Evolutionary conservation across 1,284 basidiomycete genomes (phyloP), one percentile per base, ranked within the genome.

Genomic region (Irpex sp.): DNA sequence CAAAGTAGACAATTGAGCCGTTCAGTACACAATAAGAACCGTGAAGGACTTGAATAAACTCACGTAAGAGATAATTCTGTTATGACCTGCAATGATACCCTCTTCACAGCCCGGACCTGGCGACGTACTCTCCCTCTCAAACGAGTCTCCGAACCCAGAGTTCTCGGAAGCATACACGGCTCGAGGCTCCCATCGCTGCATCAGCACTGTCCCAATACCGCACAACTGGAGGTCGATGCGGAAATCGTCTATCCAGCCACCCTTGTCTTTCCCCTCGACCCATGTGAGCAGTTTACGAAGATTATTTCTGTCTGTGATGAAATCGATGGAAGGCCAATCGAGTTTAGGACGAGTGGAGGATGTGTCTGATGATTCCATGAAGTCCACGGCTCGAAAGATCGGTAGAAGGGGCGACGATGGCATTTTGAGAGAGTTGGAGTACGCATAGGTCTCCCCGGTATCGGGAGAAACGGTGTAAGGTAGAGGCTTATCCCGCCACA

Each of bases 281-380:
- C 83, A 87, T 18, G 82, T 72, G 16, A 82, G 64, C 5, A 87
- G 74, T 68, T 85, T 86, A 12, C 84, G 75, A 33, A 87, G 73
- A 16, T 75, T 76, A 66, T 86, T 86, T 4, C 85, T 75, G 67
- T 86, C 83, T 0, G 83, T 83, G 58, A 87, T 73, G 60, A 86
- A 72, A 67, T 87, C 84, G 48, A 83, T 68, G 0, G 71, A 63
- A 4, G 74, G 58, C 80, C 84, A 84, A 61, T 82, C 76, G 56
- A 85, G 36, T 51, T 58, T 39, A 1, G 28, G 28, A 7, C 28
- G 28, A 33, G 57, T 54, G 8, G 63, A 58, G 4, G 58, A 70
- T n/a, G 70, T 66, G 12, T 73, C 69, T 54, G 48, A 51, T 51
- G 73, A 70, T 12, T 69, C 67, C n/a, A 75, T 67, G 18, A 72